Percentiles rank a stretch among this genome's conserved stretches.
phyloP scores from a whole-genome alignment of 2,329 filamentous ascomycete genomes.

The Leptosphaerulina australis region DNA sequence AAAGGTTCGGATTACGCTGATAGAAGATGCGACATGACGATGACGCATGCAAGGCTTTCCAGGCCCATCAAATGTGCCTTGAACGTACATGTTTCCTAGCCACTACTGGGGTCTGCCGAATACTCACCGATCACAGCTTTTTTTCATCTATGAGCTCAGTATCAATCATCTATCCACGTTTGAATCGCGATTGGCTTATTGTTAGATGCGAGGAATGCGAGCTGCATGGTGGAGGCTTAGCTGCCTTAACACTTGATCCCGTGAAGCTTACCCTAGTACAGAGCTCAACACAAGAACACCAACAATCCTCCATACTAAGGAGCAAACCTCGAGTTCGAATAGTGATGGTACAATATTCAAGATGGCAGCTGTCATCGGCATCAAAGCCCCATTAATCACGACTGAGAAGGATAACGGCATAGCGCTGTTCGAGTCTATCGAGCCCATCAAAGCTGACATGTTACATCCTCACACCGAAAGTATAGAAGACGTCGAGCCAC shows the following conservation, averaged over 20 bases:
- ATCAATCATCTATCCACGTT: not conserved
- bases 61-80: not conserved
- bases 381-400: not conserved
- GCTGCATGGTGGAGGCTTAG: conserved; percentile 24
- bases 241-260: conserved; percentile 19
- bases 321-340: not conserved
- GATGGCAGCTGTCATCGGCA: not conserved
- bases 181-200: not conserved
- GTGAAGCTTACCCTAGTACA: not conserved
- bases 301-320: not conserved
- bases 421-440: not conserved
- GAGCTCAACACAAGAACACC: not conserved
- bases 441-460: not conserved
- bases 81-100: not conserved
- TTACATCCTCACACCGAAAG: not conserved
- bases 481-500: not conserved
- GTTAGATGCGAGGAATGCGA: conserved; percentile 27
- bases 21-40: too few species aligned
- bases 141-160: not conserved
- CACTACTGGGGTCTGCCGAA: not conserved
- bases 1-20: too few species aligned
- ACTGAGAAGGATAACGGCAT: not conserved
- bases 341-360: not conserved
- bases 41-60: not conserved
- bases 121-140: not conserved